Evolutionary conservation across 129 eudicot genomes (phyloP).

Genomic region (Kitagawia praeruptora): DNA sequence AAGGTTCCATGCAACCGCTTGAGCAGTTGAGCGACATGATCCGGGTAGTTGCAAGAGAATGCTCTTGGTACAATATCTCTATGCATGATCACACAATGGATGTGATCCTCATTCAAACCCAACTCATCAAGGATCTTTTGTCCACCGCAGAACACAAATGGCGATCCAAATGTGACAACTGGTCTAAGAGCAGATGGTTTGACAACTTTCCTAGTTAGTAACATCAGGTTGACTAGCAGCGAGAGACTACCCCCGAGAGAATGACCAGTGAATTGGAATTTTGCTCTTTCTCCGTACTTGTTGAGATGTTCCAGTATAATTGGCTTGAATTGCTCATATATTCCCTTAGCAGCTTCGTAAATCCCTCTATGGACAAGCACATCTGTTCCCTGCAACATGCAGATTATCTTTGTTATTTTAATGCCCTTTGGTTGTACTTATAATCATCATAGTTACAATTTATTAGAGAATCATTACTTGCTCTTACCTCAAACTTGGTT

Average conservation of each 20-base stretch:
- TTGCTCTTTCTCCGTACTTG: constrained; percentile 58
- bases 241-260: constrained; percentile 89
- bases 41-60: constrained; percentile 78
- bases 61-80: constrained; percentile 91
- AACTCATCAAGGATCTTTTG: constrained; percentile 52
- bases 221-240: constrained; percentile 61
- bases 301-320: constrained; percentile 49
- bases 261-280: constrained; percentile 77
- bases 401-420: background rate
- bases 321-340: constrained; percentile 72
- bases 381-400: constrained; percentile 44
- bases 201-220: constrained; percentile 50
- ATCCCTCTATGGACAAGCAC: constrained; percentile 79
- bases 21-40: constrained; percentile 55
- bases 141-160: constrained; percentile 74
- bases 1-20: constrained; percentile 64
- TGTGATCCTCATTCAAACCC: constrained; percentile 58
- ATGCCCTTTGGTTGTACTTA: background rate
- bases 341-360: constrained; percentile 86
- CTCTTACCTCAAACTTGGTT: constrained; percentile 58
- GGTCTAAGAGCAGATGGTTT: constrained; percentile 59
- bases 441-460: background rate
- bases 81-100: constrained; percentile 77
- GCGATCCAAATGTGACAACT: constrained; percentile 78
- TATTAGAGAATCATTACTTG: constrained; percentile 10